Evolutionary conservation across 495 filamentous ascomycete species (phyloP), one percentile per base, ranked within the genome.

Genomic region (Penicillium cataractarum): DNA sequence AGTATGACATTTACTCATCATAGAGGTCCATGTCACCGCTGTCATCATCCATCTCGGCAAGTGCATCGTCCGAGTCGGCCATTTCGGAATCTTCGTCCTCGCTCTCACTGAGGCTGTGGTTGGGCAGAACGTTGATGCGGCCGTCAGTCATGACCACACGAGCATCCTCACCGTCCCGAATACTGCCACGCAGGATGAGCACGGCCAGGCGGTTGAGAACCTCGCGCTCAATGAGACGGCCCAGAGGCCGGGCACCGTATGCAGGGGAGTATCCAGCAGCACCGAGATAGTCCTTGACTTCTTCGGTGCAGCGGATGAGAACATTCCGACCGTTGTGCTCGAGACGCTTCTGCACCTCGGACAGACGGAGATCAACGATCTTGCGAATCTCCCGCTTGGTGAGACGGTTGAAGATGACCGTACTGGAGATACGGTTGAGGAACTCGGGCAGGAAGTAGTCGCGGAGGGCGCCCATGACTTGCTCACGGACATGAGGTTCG

Each of bases 361-460:
- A 52, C 22, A 99, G 83, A 29, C 95, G 90, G 31, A 99, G 84
- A 64, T 99, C 96, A 57, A 99, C 95, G 75, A 99, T 98, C 79
- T 85, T 90, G 69, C 95, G 88, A 71, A 99, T 99, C 78, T 99
- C 95, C 48, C 78, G 76, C 71, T 84, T 86, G 4, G 91, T 90
- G 52, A 99, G 90, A 31, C 95, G 92, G 81, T 99, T 99, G 88
- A 99, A 99, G 81, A 99, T 97, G 80, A 99, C 93, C 60, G 87
- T 90, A 66, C 88, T 92, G 75, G 84, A 91, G 84, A 99, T 97
- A 72, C 95, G 92, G 81, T 99, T 99, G 35, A 99, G 83, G 84
- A 99, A 99, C 67, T 99, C 95, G 33, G 95, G 95, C 1, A 99
- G 84, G 86, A 99, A 98, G 81, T 97, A 97, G 79, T 90, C 88